These are phyloP conservation scores for Xylaria sp. DNA, from an alignment of 2,329 filamentous ascomycete species.

Conservation along the genomic window DNA sequence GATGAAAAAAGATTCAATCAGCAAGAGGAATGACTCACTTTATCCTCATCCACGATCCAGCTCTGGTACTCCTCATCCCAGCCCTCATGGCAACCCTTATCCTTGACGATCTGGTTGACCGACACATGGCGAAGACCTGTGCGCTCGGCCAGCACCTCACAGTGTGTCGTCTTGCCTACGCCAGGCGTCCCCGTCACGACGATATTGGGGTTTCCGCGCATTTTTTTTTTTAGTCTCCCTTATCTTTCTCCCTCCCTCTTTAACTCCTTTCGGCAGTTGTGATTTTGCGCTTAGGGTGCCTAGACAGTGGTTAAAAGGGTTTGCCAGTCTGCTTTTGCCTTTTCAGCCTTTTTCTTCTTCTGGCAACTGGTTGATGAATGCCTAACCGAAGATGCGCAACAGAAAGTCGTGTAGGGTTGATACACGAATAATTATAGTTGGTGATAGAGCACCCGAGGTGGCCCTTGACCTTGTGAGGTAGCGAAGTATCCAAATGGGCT, in stretches of 20 bases:
- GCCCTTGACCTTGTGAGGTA: not conserved
- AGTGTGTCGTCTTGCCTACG: constrained; percentile 94
- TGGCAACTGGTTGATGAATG: not conserved
- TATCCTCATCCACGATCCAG: constrained; percentile 97
- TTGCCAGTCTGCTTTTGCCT: not conserved
- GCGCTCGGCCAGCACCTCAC: constrained; percentile 79
- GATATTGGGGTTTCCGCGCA: constrained; percentile 79
- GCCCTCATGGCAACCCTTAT: constrained; percentile 85
- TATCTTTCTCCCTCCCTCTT: constrained; percentile 18
- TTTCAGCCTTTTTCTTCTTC: not conserved
- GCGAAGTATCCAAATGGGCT: constrained; percentile 7
- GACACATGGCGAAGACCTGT: constrained; percentile 84
- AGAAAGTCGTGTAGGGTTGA: not conserved
- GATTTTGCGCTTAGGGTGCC: not conserved
- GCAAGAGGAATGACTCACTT: constrained; percentile 62
- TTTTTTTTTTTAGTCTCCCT: constrained; percentile 45
- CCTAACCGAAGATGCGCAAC: not conserved
- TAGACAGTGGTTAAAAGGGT: not conserved
- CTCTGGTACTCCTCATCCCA: constrained; percentile 86
- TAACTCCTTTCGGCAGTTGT: not conserved
- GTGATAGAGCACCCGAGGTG: not conserved
- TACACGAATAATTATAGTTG: constrained; percentile 2
- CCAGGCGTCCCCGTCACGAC: constrained; percentile 96
- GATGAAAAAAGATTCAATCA: not conserved
- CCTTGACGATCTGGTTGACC: constrained; percentile 92